A percentile compares a stretch with the other conserved stretches of the same genome.
Evolutionary conservation across 2,329 filamentous ascomycete species (phyloP).

Genomic region (Sporothrix pallida): DNA sequence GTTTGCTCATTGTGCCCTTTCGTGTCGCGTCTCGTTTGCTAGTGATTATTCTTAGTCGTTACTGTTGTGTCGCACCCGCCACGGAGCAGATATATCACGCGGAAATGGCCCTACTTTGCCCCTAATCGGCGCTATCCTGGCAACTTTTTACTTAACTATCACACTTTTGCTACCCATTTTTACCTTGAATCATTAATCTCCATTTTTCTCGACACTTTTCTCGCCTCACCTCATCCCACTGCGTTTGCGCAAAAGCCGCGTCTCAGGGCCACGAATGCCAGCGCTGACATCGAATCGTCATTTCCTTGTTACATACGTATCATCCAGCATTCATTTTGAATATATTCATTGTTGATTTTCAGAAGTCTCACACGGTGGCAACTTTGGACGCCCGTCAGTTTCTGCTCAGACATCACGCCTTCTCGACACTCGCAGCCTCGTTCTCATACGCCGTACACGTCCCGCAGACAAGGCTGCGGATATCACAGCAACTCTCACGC

Average conservation of each 20-base stretch:
- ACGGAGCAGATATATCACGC: background rate
- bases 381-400: too few relatives aligned
- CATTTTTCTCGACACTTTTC: background rate
- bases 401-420: too few relatives aligned
- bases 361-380: too few relatives aligned
- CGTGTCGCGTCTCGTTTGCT: background rate
- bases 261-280: background rate
- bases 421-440: background rate
- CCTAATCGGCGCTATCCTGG: slow-evolving; percentile 9
- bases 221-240: slow-evolving; percentile 1
- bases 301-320: background rate
- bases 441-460: background rate
- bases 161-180: background rate
- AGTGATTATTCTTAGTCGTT: slow-evolving; percentile 9
- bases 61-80: background rate
- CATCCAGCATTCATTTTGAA: background rate
- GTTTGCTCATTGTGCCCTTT: background rate
- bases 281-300: background rate
- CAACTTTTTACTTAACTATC: slow-evolving; percentile 9
- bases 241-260: slow-evolving; percentile 8
- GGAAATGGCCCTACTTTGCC: background rate
- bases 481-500: too few relatives aligned
- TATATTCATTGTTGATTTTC: too few relatives aligned
- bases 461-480: background rate
- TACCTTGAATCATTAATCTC: background rate